Percentiles rank a stretch among this genome's conserved stretches.
Evolutionary conservation across 306 rosid species (phyloP).

Genomic region (Ziziphus jujuba): DNA sequence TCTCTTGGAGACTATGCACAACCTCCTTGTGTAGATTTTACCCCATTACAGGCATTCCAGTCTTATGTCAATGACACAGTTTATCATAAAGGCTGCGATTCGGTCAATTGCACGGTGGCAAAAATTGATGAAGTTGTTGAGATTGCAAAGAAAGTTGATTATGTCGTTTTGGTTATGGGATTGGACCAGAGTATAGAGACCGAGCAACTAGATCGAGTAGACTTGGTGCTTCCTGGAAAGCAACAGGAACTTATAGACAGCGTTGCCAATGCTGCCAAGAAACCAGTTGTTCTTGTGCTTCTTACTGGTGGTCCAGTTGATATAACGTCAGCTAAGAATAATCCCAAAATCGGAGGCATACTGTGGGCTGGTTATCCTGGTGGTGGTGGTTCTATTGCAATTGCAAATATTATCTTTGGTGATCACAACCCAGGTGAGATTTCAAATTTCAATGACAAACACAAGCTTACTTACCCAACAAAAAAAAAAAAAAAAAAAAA

Average conservation of each 20-base stretch:
- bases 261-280: conserved; percentile 66
- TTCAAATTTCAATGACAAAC: neutral
- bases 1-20: conserved; percentile 84
- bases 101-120: no score
- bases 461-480: no score
- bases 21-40: conserved; percentile 61
- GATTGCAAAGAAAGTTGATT: conserved; percentile 55
- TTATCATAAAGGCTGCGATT: conserved; percentile 68
- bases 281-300: conserved; percentile 72
- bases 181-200: conserved; percentile 75
- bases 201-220: conserved; percentile 65
- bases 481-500: no score
- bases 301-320: no score
- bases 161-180: no score
- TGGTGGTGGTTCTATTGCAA: conserved; percentile 73
- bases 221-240: conserved; percentile 68
- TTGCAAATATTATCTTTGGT: conserved; percentile 83
- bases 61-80: no score
- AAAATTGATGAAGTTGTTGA: no score
- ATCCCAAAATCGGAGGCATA: conserved; percentile 68
- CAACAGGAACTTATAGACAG: no score
- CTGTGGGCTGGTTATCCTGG: conserved; percentile 98
- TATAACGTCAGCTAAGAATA: conserved; percentile 62
- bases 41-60: conserved; percentile 59
- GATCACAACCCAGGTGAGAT: conserved; percentile 79